Evolutionary conservation across 306 rosid species (phyloP).

Genomic region (Dryas drummondii): DNA sequence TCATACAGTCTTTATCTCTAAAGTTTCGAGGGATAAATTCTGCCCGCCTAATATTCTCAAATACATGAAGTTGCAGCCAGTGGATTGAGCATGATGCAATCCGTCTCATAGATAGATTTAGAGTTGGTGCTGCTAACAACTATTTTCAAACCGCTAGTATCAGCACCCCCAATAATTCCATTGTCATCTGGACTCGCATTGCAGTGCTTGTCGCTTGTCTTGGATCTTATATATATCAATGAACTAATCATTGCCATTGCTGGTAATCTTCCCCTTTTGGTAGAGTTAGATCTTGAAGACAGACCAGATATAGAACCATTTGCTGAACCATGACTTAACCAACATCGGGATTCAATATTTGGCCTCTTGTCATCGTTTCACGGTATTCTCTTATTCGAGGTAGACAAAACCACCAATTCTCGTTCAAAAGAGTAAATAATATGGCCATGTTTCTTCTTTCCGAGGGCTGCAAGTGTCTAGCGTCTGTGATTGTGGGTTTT

Average conservation of each 20-base stretch:
- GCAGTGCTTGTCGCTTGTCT: conserved; percentile 29
- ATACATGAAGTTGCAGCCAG: conserved; percentile 29
- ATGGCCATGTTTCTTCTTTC: conserved; percentile 34
- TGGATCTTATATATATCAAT: conserved; percentile 30
- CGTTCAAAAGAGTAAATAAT: conserved; percentile 33
- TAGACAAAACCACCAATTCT: conserved; percentile 20
- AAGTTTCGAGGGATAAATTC: conserved; percentile 27
- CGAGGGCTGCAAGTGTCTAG: conserved; percentile 22
- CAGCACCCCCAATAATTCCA: background rate
- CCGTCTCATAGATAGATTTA: conserved; percentile 9
- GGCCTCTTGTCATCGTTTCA: conserved; percentile 19
- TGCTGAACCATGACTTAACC: conserved; percentile 23
- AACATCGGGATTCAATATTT: conserved; percentile 25
- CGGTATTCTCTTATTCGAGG: conserved; percentile 28
- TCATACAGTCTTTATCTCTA: no score
- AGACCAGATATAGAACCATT: conserved; percentile 17
- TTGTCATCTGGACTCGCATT: conserved; percentile 14
- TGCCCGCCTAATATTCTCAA: conserved; percentile 27
- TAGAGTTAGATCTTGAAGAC: conserved; percentile 39
- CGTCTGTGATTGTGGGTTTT: conserved; percentile 32
- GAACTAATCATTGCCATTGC: conserved; percentile 18
- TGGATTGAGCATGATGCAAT: conserved; percentile 19
- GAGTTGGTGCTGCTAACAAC: conserved; percentile 12
- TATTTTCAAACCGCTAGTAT: background rate
- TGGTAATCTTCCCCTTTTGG: conserved; percentile 24